phyloP scores from a whole-genome alignment of 1,284 basidiomycete species.

The Vanrija sp. region DNA sequence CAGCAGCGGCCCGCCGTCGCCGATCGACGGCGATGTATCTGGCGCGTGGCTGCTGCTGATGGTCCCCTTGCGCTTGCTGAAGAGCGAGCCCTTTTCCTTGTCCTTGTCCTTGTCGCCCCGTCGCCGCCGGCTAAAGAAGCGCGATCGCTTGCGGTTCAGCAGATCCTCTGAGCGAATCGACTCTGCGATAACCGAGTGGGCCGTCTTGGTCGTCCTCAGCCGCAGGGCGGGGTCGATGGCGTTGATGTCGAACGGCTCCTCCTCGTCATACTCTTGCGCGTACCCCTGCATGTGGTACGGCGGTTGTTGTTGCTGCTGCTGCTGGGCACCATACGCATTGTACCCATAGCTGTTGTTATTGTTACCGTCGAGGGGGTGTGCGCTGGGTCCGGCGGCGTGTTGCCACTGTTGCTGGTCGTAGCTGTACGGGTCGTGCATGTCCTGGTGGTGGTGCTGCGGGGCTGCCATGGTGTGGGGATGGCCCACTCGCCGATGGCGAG shows the following conservation, averaged over 20 bases:
- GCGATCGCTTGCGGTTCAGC: slow-evolving; percentile 55
- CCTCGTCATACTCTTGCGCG: slow-evolving; percentile 16
- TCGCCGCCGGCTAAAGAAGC: slow-evolving; percentile 44
- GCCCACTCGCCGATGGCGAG: too few species aligned
- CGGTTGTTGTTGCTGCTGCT: too few species aligned
- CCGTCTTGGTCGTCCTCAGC: slow-evolving; percentile 80
- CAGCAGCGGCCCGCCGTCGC: too few species aligned
- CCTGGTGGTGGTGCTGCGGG: too few species aligned
- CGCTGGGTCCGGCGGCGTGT: too few species aligned
- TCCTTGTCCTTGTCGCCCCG: not conserved
- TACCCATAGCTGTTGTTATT: too few species aligned
- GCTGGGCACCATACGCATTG: too few species aligned
- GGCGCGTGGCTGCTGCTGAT: not conserved
- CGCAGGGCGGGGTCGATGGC: slow-evolving; percentile 77
- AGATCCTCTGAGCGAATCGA: slow-evolving; percentile 72
- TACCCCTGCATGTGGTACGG: too few species aligned
- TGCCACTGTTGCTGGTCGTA: too few species aligned
- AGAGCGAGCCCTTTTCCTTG: not conserved
- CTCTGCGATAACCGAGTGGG: slow-evolving; percentile 81
- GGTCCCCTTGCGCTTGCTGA: not conserved
- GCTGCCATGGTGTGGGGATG: too few species aligned
- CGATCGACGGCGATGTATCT: not conserved
- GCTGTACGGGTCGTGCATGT: too few species aligned
- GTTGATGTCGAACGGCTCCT: slow-evolving; percentile 36
- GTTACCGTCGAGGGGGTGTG: too few species aligned